Evolutionary conservation across 1,284 basidiomycete genomes (phyloP), one percentile per base, ranked within the genome.

Genomic region (Moniliophthora roreri): DNA sequence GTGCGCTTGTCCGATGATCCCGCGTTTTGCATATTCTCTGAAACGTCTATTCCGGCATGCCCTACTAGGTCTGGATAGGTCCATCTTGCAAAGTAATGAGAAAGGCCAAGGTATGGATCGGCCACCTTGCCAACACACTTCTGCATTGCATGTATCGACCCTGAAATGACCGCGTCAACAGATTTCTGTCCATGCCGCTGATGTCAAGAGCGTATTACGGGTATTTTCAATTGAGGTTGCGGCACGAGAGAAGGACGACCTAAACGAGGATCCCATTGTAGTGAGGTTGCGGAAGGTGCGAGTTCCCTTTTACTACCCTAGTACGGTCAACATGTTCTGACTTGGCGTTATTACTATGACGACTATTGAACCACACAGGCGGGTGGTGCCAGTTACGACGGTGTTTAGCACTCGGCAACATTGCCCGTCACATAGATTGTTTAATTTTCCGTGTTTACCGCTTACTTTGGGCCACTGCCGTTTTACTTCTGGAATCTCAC

Each of bases 181-280:
- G 91, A 87, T 95, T 63, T 95, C 93, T 52, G 92, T 95, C 4
- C 93, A 95, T 66, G 66, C 85, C 38, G 89, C 89, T 58, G 87
- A 93, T 71, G 91, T 95, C 67, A 95, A 95, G 75, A 69, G 74
- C 52, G 84, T 89, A 53, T 72, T 96, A 62, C 81, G 83, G 53
- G 82, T 84, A 52, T 94, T 82, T 74, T 92, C 91, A 52, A 86
- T 95, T 61, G 92, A 95, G 65, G 87, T 95, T 54, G 79, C 90
- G 13, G 92, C 92, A 32, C 79, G 83, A 50, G 88, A 90, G 67
- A 81, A 80, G 67, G 85, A 87, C 52, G 92, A 95, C 70, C 71
- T 95, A 57, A 85, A 87, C 61, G 88, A 95, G 77, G 91, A 90
- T 52, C 81, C 84, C 24, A 89, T 91, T 61, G 72, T 93, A 51